Conservation (phyloP, 2,329 filamentous ascomycete species). For the Chrysoporthe puriensis region DNA sequence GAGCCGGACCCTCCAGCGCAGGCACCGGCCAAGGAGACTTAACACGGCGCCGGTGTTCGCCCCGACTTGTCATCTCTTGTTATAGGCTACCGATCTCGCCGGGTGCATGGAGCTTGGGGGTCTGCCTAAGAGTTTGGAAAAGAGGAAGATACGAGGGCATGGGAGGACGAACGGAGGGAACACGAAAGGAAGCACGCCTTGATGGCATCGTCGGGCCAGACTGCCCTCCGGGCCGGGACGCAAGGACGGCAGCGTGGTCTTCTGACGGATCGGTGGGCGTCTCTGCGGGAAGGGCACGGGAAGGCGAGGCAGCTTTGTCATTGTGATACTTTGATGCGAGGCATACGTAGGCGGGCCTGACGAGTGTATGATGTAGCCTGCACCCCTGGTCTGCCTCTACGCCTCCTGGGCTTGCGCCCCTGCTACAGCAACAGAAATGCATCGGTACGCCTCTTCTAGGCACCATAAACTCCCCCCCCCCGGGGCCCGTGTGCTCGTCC, state of each 20-base stretch:
- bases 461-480: not conserved
- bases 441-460: not conserved
- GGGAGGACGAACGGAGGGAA: not conserved
- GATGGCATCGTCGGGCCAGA: not conserved
- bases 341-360: constrained; percentile 13
- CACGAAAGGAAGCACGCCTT: not conserved
- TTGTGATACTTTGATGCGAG: constrained; percentile 13
- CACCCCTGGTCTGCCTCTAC: constrained; percentile 18
- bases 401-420: not conserved
- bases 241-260: not conserved
- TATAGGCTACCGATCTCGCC: constrained; percentile 23
- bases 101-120: not conserved
- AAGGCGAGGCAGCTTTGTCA: constrained; percentile 10
- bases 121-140: not conserved
- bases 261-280: too few relatives aligned
- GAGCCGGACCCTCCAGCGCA: constrained; percentile 12
- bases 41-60: not conserved
- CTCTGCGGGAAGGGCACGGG: not conserved
- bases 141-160: constrained; percentile 1
- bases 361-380: constrained; percentile 4
- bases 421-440: not conserved
- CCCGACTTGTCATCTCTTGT: constrained; percentile 16
- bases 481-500: not conserved
- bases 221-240: not conserved
- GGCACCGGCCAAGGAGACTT: constrained; percentile 9